These are phyloP conservation scores for Wickerhamomyces rabaulensis DNA, from an alignment of 805 yeast genomes.

Conservation along the genomic window DNA sequence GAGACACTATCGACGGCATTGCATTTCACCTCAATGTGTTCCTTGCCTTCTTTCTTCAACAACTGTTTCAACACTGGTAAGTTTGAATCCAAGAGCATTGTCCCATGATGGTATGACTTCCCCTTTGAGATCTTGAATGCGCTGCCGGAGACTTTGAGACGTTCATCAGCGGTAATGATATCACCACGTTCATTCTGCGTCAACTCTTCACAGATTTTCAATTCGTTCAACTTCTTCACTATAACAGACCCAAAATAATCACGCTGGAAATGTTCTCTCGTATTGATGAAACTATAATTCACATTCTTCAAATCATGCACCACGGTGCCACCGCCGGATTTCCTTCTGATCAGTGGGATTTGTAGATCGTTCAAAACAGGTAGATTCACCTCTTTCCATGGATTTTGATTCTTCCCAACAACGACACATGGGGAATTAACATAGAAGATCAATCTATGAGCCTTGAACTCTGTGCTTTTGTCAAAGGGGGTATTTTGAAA, in stretches of 20 bases:
- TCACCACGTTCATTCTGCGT: conserved; percentile 75
- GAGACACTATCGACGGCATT: conserved; percentile 68
- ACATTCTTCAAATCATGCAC: conserved; percentile 90
- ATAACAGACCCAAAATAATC: conserved; percentile 31
- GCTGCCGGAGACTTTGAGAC: conserved; percentile 79
- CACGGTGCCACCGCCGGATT: conserved; percentile 95
- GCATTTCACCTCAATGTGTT: conserved; percentile 36
- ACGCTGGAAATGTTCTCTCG: conserved; percentile 61
- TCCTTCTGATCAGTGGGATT: conserved; percentile 70
- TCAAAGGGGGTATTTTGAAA: conserved; percentile 57
- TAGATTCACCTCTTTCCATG: conserved; percentile 81
- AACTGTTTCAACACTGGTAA: conserved; percentile 55
- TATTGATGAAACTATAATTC: conserved; percentile 76
- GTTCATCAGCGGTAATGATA: conserved; percentile 43
- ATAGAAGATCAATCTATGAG: conserved; percentile 63
- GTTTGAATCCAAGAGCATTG: conserved; percentile 75
- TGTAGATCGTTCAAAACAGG: conserved; percentile 41
- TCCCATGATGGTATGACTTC: conserved; percentile 90
- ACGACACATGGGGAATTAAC: conserved; percentile 83
- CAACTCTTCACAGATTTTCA: conserved; percentile 22
- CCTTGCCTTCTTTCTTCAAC: conserved; percentile 40
- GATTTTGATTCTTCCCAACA: conserved; percentile 92
- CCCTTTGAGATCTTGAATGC: conserved; percentile 85
- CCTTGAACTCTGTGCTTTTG: conserved; percentile 8
- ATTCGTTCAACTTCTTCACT: conserved; percentile 26